These are phyloP conservation scores for Giardia muris DNA, from an alignment of 208 protist genomes.

Conservation along the genomic window DNA sequence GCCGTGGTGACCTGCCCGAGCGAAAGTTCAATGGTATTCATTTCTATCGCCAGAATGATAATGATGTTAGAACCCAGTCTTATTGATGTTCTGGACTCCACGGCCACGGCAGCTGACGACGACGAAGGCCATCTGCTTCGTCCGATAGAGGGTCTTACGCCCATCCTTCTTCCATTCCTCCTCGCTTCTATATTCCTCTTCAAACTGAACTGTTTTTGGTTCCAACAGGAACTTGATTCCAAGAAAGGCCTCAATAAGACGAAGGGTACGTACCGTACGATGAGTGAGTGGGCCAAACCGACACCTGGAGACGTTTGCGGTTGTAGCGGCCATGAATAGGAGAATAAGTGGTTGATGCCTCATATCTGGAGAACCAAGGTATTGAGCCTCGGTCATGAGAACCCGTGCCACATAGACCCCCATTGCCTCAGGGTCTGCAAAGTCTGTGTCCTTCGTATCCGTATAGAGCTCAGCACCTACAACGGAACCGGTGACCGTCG, in stretches of 20 bases:
- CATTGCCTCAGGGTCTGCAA: neutral
- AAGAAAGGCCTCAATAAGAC: neutral
- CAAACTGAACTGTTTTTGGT: neutral
- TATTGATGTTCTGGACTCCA: neutral
- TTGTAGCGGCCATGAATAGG: neutral
- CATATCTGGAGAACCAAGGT: neutral
- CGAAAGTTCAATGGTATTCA: too few species aligned
- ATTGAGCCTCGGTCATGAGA: neutral
- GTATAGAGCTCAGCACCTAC: neutral
- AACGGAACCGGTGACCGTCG: neutral
- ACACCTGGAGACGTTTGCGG: neutral
- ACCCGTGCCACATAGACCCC: neutral
- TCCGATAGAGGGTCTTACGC: neutral
- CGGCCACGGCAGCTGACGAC: neutral
- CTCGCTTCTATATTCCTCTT: neutral
- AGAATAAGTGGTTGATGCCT: conserved; percentile 6
- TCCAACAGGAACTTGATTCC: neutral
- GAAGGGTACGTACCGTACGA: neutral
- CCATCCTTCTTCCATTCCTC: neutral
- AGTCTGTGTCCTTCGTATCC: neutral
- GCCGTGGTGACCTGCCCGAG: too few species aligned
- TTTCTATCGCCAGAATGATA: too few species aligned
- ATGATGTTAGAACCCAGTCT: neutral
- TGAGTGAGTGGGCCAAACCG: neutral
- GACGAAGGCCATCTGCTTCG: neutral